Percentiles rank a stretch among this genome's conserved stretches.
These are phyloP conservation scores for Pholiota molesta DNA, from an alignment of 768 basidiomycete species.

Conservation along the genomic window DNA sequence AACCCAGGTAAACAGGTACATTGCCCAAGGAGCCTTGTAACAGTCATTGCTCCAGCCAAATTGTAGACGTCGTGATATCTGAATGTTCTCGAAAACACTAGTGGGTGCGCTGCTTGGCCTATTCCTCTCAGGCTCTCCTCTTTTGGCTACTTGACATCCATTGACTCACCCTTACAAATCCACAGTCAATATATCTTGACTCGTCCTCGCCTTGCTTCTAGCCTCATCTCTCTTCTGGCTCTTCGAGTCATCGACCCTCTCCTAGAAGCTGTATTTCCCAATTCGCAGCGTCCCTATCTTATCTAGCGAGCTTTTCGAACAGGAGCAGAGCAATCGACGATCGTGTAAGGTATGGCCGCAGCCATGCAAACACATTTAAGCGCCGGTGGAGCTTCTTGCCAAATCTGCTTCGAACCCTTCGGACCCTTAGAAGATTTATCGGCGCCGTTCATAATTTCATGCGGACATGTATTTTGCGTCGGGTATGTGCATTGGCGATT, in stretches of 20 bases:
- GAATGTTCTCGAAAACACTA: neutral
- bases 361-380: slow-evolving; percentile 15
- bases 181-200: neutral
- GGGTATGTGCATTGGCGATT: slow-evolving; percentile 27
- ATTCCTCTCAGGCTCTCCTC: neutral
- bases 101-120: neutral
- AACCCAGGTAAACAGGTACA: neutral
- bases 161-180: slow-evolving; percentile 2
- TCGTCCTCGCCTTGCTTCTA: neutral
- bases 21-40: neutral
- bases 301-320: neutral
- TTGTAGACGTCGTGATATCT: neutral
- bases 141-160: neutral
- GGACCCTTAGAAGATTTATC: slow-evolving; percentile 12
- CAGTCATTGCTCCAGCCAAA: neutral
- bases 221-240: neutral
- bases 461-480: slow-evolving; percentile 69
- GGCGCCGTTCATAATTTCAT: slow-evolving; percentile 8
- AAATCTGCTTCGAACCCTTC: slow-evolving; percentile 16
- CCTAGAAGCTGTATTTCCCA: neutral
- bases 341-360: neutral
- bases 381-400: slow-evolving; percentile 15
- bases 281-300: neutral
- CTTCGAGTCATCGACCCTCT: neutral
- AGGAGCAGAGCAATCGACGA: neutral